A percentile compares a stretch with the other conserved stretches of the same genome.
Conservation (phyloP, 2,329 filamentous ascomycete species). For the Sporothrix pallida region DNA sequence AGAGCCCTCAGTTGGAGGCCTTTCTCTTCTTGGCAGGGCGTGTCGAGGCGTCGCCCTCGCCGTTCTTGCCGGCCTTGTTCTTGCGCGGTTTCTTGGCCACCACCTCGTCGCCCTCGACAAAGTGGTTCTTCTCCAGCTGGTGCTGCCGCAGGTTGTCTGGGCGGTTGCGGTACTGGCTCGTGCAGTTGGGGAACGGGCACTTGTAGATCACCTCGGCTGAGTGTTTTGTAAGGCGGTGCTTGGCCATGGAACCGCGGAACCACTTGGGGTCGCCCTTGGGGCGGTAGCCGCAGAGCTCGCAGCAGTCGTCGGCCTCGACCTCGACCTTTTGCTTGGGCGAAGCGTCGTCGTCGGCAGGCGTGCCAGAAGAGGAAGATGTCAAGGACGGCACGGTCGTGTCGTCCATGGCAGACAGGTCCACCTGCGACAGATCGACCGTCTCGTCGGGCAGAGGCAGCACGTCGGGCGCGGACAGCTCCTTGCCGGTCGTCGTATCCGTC, state of each 20-base stretch:
- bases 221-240: constrained; percentile 63
- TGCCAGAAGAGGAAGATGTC: not conserved
- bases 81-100: constrained; percentile 34
- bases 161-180: constrained; percentile 61
- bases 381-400: not conserved
- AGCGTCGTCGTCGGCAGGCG: not conserved
- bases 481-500: constrained; percentile 4
- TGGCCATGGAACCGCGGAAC: constrained; percentile 65
- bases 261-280: constrained; percentile 63
- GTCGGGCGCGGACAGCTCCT: constrained; percentile 8
- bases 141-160: constrained; percentile 63
- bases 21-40: constrained; percentile 58
- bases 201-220: constrained; percentile 58
- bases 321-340: constrained; percentile 25
- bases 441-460: not conserved
- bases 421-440: not conserved
- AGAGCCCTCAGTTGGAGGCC: constrained; percentile 37
- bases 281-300: constrained; percentile 60
- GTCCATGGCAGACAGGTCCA: not conserved
- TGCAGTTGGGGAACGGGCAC: constrained; percentile 60
- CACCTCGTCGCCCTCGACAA: constrained; percentile 53
- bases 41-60: constrained; percentile 46
- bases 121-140: constrained; percentile 62
- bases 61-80: constrained; percentile 24
- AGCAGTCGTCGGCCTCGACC: constrained; percentile 53